These are phyloP conservation scores for Aspergillus ibericus DNA, from an alignment of 2,329 filamentous ascomycete genomes.

Conservation along the genomic window DNA sequence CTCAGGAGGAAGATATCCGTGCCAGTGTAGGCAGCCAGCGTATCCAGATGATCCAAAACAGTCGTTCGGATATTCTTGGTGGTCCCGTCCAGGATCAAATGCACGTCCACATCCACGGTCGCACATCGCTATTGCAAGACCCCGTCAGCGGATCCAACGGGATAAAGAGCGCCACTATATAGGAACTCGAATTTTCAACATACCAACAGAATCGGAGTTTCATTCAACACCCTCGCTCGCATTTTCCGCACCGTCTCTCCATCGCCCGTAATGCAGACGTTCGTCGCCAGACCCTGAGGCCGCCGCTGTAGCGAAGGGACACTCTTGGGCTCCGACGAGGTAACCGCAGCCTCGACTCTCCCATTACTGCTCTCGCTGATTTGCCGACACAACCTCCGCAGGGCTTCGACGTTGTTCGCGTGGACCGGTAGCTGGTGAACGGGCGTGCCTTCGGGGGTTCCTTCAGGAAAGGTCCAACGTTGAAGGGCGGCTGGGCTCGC, in stretches of 20 bases:
- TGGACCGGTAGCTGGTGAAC: slow-evolving; percentile 92
- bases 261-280: slow-evolving; percentile 86
- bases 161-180: not conserved
- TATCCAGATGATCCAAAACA: slow-evolving; percentile 82
- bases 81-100: slow-evolving; percentile 77
- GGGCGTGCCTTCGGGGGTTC: slow-evolving; percentile 78
- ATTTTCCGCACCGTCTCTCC: slow-evolving; percentile 87
- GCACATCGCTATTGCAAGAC: slow-evolving; percentile 70
- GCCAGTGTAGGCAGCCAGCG: slow-evolving; percentile 82
- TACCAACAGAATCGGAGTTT: slow-evolving; percentile 91
- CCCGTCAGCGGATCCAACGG: not conserved
- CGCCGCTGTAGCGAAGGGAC: slow-evolving; percentile 50
- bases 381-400: slow-evolving; percentile 78
- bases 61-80: slow-evolving; percentile 68
- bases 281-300: slow-evolving; percentile 68
- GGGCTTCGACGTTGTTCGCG: slow-evolving; percentile 75
- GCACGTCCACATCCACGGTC: slow-evolving; percentile 88
- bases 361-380: slow-evolving; percentile 68
- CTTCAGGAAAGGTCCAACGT: slow-evolving; percentile 90
- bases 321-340: slow-evolving; percentile 75
- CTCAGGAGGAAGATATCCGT: slow-evolving; percentile 96
- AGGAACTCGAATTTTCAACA: slow-evolving; percentile 36
- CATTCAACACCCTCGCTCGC: slow-evolving; percentile 83
- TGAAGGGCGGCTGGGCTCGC: slow-evolving; percentile 83
- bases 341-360: slow-evolving; percentile 79